phyloP scores from a whole-genome alignment of 2,329 filamentous ascomycete species.

The Diaporthe sp. region DNA sequence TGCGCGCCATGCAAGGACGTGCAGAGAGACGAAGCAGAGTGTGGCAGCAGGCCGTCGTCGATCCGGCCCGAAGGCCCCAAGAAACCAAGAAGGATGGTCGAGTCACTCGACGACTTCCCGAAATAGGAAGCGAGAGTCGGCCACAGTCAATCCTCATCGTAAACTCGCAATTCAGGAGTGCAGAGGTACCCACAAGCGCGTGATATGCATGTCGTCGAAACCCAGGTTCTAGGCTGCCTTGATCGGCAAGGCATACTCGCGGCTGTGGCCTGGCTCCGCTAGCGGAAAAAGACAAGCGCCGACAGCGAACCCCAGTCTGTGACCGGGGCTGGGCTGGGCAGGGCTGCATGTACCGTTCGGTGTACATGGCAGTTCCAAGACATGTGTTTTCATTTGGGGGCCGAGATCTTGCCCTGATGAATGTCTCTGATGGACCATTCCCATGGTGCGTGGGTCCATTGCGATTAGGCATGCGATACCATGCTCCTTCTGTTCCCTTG shows the following conservation, averaged over 20 bases:
- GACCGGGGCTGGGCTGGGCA: constrained; percentile 8
- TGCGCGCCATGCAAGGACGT: not conserved
- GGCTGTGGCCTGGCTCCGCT: constrained; percentile 27
- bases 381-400: not conserved
- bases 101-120: constrained; percentile 7
- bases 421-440: constrained; percentile 25
- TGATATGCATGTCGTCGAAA: constrained; percentile 27
- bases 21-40: not conserved
- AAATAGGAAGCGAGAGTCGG: constrained; percentile 13
- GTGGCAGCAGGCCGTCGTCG: not conserved
- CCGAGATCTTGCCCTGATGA: constrained; percentile 18
- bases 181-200: constrained; percentile 26
- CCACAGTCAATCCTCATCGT: not conserved
- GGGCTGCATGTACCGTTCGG: constrained; percentile 7
- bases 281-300: constrained; percentile 19
- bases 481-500: not conserved
- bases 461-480: constrained; percentile 15
- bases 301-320: not conserved
- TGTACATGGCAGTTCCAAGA: constrained; percentile 8
- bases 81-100: not conserved
- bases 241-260: constrained; percentile 36
- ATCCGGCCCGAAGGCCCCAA: constrained; percentile 7
- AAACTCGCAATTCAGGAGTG: constrained; percentile 26
- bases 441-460: constrained; percentile 4
- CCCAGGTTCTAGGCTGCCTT: constrained; percentile 29